Conservation (phyloP, 2,329 filamentous ascomycete genomes). For the Xylariaceae sp. region DNA sequence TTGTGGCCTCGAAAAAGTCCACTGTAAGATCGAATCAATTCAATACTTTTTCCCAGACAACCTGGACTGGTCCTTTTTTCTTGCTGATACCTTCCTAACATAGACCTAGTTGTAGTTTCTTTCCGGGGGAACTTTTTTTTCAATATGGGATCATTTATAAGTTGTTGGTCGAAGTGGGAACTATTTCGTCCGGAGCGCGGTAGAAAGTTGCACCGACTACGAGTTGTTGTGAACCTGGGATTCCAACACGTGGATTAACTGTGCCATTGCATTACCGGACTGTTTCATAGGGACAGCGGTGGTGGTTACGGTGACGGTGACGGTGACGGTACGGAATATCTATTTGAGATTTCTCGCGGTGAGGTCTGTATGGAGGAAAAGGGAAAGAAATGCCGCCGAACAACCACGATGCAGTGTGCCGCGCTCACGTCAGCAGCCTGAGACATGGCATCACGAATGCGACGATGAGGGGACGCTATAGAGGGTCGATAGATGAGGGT, state of each 20-base stretch:
- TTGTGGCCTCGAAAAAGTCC: not conserved
- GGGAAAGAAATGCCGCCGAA: not conserved
- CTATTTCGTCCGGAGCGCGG: not conserved
- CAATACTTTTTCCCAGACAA: not conserved
- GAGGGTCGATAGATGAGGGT: not conserved
- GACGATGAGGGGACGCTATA: not conserved
- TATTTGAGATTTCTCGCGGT: too few species aligned
- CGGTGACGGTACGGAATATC: not conserved
- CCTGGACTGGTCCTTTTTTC: not conserved
- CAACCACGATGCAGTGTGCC: not conserved
- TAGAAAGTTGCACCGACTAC: not conserved
- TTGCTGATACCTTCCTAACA: not conserved
- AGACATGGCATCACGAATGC: not conserved
- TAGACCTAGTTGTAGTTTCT: not conserved
- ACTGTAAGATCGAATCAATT: not conserved
- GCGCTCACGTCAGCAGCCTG: constrained; percentile 1
- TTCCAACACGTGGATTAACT: not conserved
- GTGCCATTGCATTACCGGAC: not conserved
- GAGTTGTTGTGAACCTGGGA: not conserved
- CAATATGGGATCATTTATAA: too few species aligned
- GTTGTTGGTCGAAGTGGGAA: too few species aligned
- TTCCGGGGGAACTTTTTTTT: not conserved
- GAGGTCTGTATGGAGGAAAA: too few species aligned
- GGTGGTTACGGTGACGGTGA: not conserved
- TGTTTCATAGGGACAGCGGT: not conserved